These are phyloP conservation scores for Sporisorium iseilematis-ciliati DNA, from an alignment of 1,284 basidiomycete genomes.

Conservation along the genomic window DNA sequence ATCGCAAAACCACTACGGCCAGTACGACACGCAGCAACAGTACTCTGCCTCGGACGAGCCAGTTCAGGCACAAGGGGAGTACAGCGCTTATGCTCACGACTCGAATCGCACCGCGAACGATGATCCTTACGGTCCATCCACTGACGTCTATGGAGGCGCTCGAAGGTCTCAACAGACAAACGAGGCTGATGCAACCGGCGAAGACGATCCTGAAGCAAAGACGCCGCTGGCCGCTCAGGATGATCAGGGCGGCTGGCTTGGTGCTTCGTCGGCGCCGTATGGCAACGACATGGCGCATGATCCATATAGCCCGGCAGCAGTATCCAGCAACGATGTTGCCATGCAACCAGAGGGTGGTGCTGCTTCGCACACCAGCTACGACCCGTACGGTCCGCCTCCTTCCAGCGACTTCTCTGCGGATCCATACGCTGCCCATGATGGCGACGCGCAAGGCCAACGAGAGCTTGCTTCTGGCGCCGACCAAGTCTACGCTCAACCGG, in stretches of 20 bases:
- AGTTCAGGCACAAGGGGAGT: slow-evolving; percentile 8
- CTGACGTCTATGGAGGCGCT: slow-evolving; percentile 1
- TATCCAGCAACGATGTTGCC: slow-evolving; percentile 9
- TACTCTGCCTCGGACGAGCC: slow-evolving; percentile 7
- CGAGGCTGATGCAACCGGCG: slow-evolving; percentile 2
- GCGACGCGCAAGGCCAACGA: slow-evolving; percentile 2
- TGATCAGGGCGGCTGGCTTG: slow-evolving; percentile 30
- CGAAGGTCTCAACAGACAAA: neutral
- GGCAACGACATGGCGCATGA: slow-evolving; percentile 14
- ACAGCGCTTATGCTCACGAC: slow-evolving; percentile 8
- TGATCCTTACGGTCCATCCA: slow-evolving; percentile 8
- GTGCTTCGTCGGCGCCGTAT: slow-evolving; percentile 5
- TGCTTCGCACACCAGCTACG: slow-evolving; percentile 14
- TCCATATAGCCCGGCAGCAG: slow-evolving; percentile 20
- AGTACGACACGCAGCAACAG: slow-evolving; percentile 13
- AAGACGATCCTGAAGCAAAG: slow-evolving; percentile 28
- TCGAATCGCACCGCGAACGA: neutral
- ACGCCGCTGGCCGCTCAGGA: slow-evolving; percentile 30
- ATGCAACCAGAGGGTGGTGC: neutral
- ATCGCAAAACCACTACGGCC: slow-evolving; percentile 16
- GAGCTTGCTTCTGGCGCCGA: neutral
- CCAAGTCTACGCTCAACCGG: slow-evolving; percentile 5
- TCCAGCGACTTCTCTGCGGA: slow-evolving; percentile 7
- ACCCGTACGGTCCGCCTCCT: slow-evolving; percentile 17
- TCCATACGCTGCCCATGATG: slow-evolving; percentile 16